Evolutionary conservation across 2,329 filamentous ascomycete genomes (phyloP).

Genomic region (Fusarium coffeatum): DNA sequence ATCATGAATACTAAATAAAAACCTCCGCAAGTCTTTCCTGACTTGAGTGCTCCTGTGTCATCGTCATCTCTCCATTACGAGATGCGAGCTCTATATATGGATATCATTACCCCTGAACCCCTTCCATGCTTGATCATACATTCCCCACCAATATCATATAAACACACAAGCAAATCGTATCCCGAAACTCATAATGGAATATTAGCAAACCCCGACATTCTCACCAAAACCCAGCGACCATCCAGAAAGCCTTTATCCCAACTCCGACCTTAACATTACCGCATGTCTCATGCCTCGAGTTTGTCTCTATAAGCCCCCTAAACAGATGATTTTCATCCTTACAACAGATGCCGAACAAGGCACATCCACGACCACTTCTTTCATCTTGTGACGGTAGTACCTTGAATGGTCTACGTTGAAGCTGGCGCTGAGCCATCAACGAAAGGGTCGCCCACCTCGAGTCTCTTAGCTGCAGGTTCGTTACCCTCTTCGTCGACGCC

Average conservation of each 20-base stretch:
- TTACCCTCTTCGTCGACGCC: constrained; percentile 53
- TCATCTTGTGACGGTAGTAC: constrained; percentile 25
- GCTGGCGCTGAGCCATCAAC: constrained; percentile 39
- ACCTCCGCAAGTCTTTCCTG: constrained; percentile 17
- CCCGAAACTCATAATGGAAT: constrained; percentile 7
- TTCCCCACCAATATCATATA: constrained; percentile 21
- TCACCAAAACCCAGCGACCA: neutral
- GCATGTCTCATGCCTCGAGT: constrained; percentile 16
- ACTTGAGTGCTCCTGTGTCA: constrained; percentile 15
- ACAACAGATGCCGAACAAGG: constrained; percentile 18
- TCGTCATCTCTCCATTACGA: constrained; percentile 26
- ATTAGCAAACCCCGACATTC: constrained; percentile 8
- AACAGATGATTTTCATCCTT: constrained; percentile 13
- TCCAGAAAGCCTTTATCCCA: neutral
- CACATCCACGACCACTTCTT: neutral
- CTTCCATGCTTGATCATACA: constrained; percentile 25
- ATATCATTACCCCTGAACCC: constrained; percentile 31
- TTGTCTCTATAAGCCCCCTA: neutral
- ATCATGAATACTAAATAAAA: constrained; percentile 19
- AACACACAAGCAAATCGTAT: constrained; percentile 26
- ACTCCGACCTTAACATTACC: constrained; percentile 13
- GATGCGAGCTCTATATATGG: constrained; percentile 39
- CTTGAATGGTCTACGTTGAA: constrained; percentile 8
- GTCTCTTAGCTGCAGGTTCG: constrained; percentile 64
- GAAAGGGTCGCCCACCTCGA: constrained; percentile 63